Conservation (phyloP, 129 eudicot species). For the Lactuca saligna region DNA sequence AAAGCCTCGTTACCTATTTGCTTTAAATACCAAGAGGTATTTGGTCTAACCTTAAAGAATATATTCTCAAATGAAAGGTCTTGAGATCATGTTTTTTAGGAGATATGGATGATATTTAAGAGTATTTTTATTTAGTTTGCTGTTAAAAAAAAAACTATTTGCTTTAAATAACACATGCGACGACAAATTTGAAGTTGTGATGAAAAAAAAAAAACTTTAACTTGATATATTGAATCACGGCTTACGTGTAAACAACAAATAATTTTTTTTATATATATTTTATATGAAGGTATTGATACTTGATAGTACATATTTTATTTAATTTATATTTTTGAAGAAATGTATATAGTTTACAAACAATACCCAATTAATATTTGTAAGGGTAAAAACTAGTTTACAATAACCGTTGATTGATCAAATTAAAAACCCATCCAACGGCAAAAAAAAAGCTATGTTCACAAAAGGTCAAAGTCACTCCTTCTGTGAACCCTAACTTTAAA, state of each 20-base stretch:
- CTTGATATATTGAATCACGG: neutral
- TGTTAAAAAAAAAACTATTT: no score
- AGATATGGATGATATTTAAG: no score
- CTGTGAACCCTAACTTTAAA: slow-evolving; percentile 52
- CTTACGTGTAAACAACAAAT: neutral
- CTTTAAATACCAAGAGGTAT: no score
- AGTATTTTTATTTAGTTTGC: no score
- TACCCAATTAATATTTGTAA: neutral
- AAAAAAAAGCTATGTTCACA: slow-evolving; percentile 17
- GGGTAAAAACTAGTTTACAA: neutral
- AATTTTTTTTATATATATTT: no score
- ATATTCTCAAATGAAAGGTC: no score
- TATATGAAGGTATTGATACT: no score
- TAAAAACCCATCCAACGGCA: slow-evolving; percentile 19
- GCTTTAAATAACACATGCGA: neutral
- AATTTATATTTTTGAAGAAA: neutral
- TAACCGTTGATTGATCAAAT: slow-evolving; percentile 8
- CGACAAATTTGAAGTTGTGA: neutral
- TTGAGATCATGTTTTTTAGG: no score
- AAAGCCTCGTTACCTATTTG: no score
- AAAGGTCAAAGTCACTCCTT: slow-evolving; percentile 9
- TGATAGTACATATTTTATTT: neutral
- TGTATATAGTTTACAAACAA: neutral
- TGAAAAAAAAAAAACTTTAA: neutral
- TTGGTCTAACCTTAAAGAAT: no score